Conservation (phyloP, 805 yeast species). For the Millerozyma miso region DNA sequence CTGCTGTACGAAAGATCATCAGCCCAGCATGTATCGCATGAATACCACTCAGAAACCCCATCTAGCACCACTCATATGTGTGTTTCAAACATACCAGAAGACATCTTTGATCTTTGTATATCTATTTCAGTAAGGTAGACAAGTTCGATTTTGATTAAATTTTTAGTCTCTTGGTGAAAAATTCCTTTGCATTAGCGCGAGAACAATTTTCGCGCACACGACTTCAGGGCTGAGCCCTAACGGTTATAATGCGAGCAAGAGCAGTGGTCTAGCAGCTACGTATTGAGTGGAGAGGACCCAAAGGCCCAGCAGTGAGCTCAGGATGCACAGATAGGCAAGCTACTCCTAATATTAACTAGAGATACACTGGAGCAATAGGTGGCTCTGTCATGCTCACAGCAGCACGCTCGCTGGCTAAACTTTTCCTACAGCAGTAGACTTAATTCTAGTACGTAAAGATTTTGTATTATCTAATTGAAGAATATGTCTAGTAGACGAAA, state of each 20-base stretch:
- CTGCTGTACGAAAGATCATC: too few species aligned
- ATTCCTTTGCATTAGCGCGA: not conserved
- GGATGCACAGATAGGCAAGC: too few species aligned
- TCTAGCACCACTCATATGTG: not conserved
- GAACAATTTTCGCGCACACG: not conserved
- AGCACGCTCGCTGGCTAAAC: too few species aligned
- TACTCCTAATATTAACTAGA: too few species aligned
- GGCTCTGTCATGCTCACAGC: too few species aligned
- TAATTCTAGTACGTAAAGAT: not conserved
- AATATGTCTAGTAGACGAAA: conserved; percentile 73
- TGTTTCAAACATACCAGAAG: conserved; percentile 28
- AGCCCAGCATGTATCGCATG: not conserved
- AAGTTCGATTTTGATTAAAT: not conserved
- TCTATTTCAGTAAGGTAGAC: conserved; percentile 4
- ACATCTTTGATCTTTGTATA: conserved; percentile 21
- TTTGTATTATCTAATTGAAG: not conserved
- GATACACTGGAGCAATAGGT: too few species aligned
- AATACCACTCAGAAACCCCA: not conserved
- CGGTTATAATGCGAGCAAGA: too few species aligned
- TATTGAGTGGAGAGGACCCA: too few species aligned
- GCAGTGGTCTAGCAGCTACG: too few species aligned
- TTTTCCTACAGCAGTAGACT: too few species aligned
- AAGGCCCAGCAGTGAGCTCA: too few species aligned
- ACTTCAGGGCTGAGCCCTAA: not conserved
- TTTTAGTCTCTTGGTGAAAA: not conserved